phyloP scores from a whole-genome alignment of 2,329 filamentous ascomycete species.

The Fusarium xylarioides region DNA sequence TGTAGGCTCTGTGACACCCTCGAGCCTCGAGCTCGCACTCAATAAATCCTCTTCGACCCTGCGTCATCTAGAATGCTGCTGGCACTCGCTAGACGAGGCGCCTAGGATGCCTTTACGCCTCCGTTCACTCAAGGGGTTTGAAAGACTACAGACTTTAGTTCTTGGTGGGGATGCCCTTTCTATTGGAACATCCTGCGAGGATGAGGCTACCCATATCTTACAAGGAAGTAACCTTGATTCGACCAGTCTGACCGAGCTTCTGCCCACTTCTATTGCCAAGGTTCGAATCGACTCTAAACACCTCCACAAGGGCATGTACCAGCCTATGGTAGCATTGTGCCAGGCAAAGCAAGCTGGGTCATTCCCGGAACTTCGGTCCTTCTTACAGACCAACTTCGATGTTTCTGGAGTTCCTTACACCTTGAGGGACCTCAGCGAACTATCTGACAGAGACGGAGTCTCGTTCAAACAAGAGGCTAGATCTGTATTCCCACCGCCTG shows the following conservation, averaged over 20 bases:
- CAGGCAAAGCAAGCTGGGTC: not conserved
- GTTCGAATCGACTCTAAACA: not conserved
- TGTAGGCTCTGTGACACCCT: accelerated
- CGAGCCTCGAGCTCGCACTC: accelerated
- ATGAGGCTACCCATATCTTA: too few relatives aligned
- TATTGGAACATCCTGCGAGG: accelerated
- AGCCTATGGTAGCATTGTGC: not conserved
- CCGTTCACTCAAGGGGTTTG: not conserved
- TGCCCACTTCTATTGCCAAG: not conserved
- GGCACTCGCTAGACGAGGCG: accelerated
- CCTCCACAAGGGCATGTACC: not conserved
- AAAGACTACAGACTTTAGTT: not conserved
- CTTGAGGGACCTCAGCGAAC: not conserved
- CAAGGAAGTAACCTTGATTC: not conserved
- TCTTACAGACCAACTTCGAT: not conserved
- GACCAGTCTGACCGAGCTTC: not conserved
- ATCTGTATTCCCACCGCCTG: not conserved
- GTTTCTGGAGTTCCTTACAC: not conserved
- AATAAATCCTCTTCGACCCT: accelerated
- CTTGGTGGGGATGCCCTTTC: not conserved
- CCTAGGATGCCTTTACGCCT: accelerated
- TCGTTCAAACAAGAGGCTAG: not conserved
- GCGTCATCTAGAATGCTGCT: not conserved
- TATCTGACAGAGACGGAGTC: not conserved
- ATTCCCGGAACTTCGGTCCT: not conserved